Evolutionary conservation across 169 alveolate genomes (phyloP).

Genomic region (Cryptosporidium bovis): DNA sequence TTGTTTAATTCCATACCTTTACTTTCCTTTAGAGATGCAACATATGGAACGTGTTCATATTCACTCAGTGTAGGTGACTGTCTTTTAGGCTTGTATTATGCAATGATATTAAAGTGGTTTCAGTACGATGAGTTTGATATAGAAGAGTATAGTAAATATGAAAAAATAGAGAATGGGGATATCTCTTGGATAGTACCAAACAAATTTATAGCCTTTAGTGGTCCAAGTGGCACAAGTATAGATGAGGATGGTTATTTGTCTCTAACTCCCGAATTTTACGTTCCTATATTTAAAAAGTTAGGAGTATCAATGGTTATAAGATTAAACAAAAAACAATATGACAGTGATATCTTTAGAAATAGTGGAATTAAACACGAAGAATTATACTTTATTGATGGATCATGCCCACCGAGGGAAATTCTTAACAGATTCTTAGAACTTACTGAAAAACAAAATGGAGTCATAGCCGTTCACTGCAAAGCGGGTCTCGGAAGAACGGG

Average conservation of each 20-base stretch:
- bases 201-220: constrained; percentile 92
- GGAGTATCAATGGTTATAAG: constrained; percentile 90
- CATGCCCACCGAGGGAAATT: constrained; percentile 90
- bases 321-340: constrained; percentile 91
- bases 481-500: constrained; percentile 98
- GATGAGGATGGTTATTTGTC: constrained; percentile 81
- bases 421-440: constrained; percentile 87
- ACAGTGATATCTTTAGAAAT: constrained; percentile 82
- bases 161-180: constrained; percentile 92
- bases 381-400: constrained; percentile 90
- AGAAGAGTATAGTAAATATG: constrained; percentile 90
- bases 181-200: constrained; percentile 93
- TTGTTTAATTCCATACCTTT: constrained; percentile 64
- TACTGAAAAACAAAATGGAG: constrained; percentile 91
- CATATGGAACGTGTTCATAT: constrained; percentile 81
- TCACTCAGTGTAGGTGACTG: constrained; percentile 85
- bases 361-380: constrained; percentile 87
- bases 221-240: constrained; percentile 85
- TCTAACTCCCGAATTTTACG: constrained; percentile 92
- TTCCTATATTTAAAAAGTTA: constrained; percentile 87
- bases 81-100: constrained; percentile 91
- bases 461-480: constrained; percentile 95
- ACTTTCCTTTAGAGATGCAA: constrained; percentile 83
- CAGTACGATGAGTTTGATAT: constrained; percentile 86
- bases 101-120: constrained; percentile 91